A percentile compares a stretch with the other conserved stretches of the same genome.
Evolutionary conservation across 768 basidiomycete species (phyloP).

Genomic region (Hemileccinum impolitum): DNA sequence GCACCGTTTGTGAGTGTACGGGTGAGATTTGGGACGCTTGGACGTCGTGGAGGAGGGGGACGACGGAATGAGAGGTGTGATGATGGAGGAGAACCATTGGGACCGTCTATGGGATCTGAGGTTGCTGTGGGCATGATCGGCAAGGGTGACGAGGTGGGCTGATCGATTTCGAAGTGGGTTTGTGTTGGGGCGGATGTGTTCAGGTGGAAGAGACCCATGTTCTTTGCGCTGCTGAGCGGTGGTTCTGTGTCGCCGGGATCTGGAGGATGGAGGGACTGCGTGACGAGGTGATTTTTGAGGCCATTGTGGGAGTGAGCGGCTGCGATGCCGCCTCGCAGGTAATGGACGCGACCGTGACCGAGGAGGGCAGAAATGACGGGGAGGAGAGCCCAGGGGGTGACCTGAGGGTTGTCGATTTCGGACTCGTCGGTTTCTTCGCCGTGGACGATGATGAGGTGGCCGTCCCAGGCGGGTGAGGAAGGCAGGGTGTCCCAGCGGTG

Average conservation of each 20-base stretch:
- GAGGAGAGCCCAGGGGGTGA: constrained; percentile 69
- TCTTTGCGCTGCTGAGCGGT: constrained; percentile 29
- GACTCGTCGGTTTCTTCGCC: constrained; percentile 74
- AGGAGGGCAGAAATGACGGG: constrained; percentile 60
- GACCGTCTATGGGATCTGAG: constrained; percentile 37
- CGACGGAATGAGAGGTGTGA: constrained; percentile 55
- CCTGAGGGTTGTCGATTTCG: constrained; percentile 52
- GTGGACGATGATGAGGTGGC: constrained; percentile 65
- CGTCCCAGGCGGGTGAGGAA: constrained; percentile 61
- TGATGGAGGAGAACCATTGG: constrained; percentile 63
- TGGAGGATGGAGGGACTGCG: constrained; percentile 13
- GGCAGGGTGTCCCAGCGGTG: constrained; percentile 61
- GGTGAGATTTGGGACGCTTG: constrained; percentile 62
- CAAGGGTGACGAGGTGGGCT: constrained; percentile 46
- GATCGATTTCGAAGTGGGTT: constrained; percentile 59
- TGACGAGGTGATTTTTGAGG: constrained; percentile 49
- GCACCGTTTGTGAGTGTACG: constrained; percentile 57
- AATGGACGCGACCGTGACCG: constrained; percentile 53
- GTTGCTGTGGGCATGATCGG: constrained; percentile 54
- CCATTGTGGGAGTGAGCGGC: constrained; percentile 56
- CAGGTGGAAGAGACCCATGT: constrained; percentile 63
- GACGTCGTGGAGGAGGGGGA: constrained; percentile 51
- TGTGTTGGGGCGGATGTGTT: constrained; percentile 55
- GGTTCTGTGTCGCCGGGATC: constrained; percentile 14
- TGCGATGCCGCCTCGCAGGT: constrained; percentile 70